Percentiles rank a stretch among this genome's conserved stretches.
phyloP scores from a whole-genome alignment of 2,329 filamentous ascomycete genomes.

The Colletotrichum sp. region DNA sequence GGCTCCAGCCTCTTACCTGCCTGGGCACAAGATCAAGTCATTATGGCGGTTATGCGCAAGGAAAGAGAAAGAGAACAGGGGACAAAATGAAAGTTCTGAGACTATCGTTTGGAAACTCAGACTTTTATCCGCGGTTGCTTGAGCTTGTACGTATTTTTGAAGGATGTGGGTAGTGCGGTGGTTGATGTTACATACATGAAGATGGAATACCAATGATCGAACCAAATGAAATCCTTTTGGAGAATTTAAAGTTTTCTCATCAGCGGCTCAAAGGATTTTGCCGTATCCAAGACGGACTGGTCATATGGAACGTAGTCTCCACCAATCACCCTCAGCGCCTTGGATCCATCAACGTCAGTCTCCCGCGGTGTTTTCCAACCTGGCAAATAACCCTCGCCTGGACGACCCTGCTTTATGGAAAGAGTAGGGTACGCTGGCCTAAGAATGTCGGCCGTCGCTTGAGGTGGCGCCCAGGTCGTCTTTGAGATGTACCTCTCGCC shows the following conservation, averaged over 20 bases:
- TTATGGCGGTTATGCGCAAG: not conserved
- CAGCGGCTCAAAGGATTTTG: not conserved
- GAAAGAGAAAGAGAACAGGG: not conserved
- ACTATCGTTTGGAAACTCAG: not conserved
- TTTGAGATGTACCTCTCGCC: constrained; percentile 45
- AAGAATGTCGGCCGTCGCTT: constrained; percentile 46
- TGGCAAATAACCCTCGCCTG: constrained; percentile 41
- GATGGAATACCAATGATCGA: not conserved
- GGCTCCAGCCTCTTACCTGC: not conserved
- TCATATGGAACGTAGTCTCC: not conserved
- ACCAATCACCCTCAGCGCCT: not conserved
- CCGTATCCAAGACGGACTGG: not conserved
- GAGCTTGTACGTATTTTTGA: too few species aligned
- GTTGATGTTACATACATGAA: too few species aligned
- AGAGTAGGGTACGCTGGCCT: constrained; percentile 38
- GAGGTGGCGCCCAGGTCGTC: constrained; percentile 32
- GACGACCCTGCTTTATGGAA: constrained; percentile 37
- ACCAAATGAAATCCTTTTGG: not conserved
- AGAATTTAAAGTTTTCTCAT: not conserved
- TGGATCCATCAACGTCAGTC: not conserved
- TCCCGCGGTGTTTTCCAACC: constrained; percentile 19
- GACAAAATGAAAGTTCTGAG: not conserved
- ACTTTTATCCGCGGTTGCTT: not conserved
- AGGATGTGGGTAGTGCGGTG: too few species aligned
- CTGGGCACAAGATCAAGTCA: not conserved